These are phyloP conservation scores for Aspergillus heteromorphus DNA, from an alignment of 495 filamentous ascomycete genomes.

Conservation along the genomic window DNA sequence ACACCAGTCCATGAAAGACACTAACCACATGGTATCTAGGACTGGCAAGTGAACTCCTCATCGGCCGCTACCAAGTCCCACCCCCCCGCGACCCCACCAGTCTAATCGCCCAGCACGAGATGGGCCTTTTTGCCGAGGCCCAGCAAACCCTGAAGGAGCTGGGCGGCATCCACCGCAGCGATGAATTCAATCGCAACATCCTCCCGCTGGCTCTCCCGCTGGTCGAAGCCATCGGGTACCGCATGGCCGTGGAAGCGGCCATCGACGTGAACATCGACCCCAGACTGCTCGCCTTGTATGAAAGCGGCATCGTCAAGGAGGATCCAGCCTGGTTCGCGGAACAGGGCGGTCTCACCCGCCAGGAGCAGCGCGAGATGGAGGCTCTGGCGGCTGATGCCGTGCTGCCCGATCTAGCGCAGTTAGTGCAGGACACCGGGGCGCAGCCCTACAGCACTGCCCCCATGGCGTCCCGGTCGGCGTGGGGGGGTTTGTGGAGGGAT, in stretches of 20 bases:
- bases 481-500: too few relatives aligned
- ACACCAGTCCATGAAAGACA: too few relatives aligned
- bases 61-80: constrained; percentile 30
- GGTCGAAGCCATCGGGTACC: constrained; percentile 26
- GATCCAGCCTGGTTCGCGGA: constrained; percentile 31
- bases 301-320: constrained; percentile 20
- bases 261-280: constrained; percentile 10
- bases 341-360: constrained; percentile 11
- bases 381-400: constrained; percentile 14
- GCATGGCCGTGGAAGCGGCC: constrained; percentile 29
- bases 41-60: constrained; percentile 32
- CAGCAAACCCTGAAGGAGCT: constrained; percentile 6
- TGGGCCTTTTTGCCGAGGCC: constrained; percentile 24
- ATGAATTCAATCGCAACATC: constrained; percentile 24
- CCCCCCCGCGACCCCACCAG: constrained; percentile 15
- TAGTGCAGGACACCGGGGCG: too few relatives aligned
- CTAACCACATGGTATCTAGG: constrained; percentile 11
- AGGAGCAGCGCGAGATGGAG: constrained; percentile 13
- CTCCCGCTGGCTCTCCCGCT: constrained; percentile 26
- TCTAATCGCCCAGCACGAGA: constrained; percentile 27
- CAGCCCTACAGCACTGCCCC: too few relatives aligned
- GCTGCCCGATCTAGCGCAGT: constrained; percentile 8
- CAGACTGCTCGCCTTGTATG: constrained; percentile 22
- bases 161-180: constrained; percentile 17
- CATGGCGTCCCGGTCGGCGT: too few relatives aligned